Percentiles rank a stretch among this genome's conserved stretches.
Conservation (phyloP, 2,329 filamentous ascomycete species). For the Botrytis hyacinthi region DNA sequence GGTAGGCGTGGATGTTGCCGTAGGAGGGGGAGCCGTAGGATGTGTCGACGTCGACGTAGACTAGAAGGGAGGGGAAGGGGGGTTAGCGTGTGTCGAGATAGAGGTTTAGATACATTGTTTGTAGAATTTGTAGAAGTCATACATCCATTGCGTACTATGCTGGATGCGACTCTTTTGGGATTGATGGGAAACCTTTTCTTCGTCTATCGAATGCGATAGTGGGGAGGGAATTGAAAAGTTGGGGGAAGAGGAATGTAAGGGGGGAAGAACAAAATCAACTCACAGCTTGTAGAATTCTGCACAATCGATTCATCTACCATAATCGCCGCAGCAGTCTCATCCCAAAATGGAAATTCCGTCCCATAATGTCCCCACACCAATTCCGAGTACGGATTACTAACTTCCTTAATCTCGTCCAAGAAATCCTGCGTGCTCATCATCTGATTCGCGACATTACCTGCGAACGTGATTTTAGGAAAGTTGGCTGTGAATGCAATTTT, state of each 20-base stretch:
- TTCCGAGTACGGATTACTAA: constrained; percentile 42
- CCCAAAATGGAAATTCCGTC: constrained; percentile 46
- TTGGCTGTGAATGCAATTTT: constrained; percentile 49
- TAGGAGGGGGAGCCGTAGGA: constrained; percentile 44
- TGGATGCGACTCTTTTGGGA: too few relatives aligned
- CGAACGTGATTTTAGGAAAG: constrained; percentile 48
- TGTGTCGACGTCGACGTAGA: constrained; percentile 46
- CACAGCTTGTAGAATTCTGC: constrained; percentile 41
- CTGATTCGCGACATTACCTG: constrained; percentile 49
- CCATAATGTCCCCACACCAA: constrained; percentile 43
- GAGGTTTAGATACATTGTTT: too few relatives aligned
- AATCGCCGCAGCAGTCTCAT: constrained; percentile 46
- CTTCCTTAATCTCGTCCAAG: constrained; percentile 41
- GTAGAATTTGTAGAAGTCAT: too few relatives aligned
- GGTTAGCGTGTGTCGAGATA: not conserved
- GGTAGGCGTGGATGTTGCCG: constrained; percentile 46
- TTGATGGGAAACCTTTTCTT: too few relatives aligned
- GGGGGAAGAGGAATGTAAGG: too few relatives aligned
- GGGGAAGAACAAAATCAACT: constrained; percentile 11
- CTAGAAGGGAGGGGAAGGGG: constrained; percentile 21
- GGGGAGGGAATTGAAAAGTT: too few relatives aligned
- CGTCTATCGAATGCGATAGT: too few relatives aligned
- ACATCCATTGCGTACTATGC: too few relatives aligned
- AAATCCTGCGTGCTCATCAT: constrained; percentile 44
- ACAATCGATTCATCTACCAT: constrained; percentile 42